Base-by-base conservation (phyloP, 768 basidiomycete species). In the Boletus barrowsii region DNA sequence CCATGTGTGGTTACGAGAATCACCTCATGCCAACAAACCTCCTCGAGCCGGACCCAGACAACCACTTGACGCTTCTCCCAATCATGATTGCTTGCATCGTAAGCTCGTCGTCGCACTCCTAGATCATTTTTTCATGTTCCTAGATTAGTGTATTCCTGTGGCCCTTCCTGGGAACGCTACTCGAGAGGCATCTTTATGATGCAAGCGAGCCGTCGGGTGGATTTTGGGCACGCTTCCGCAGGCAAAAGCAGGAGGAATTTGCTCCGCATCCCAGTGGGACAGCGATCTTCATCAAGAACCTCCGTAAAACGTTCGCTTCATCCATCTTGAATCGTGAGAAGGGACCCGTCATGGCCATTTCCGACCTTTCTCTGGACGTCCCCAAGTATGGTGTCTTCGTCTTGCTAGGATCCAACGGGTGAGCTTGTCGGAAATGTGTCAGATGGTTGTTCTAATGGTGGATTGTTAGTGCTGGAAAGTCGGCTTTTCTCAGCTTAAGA, bases 321-420 rank as follows among this genome's bases (percentile, higher is more conserved):
- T 80, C 82, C 0, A 46, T 74, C 46, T 79, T 86, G 59, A 68
- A 72, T 10, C 72, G 76, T 33, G 73, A 73, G 44, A 80, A 81
- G 51, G 70, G 70, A 7, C 58, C 64, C 4, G 80, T 90, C 6
- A 82, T 77, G 9, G 90, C 90, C 3, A 79, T 91, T 29, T 72
- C 74, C 3, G 82, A 88, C 55, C 78, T 92, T 29, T 83, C 81
- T 6, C 66, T 91, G 39, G 79, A 86, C 58, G 77, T 92, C 11
- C 89, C 89, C 2, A 83, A 83, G 60, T 75, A 72, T 7, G 88
- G 88, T 10, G 88, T 90, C n/a, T 90, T 83, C 61, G 87, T 90
- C 29, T 73, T 91, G 10, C 72, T 90, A 11, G 89, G 88, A 26
- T 83, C 87, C 2, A 88, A 88, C 56, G 86, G 86, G 83, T 74